Conservation (phyloP, 495 filamentous ascomycete genomes). For the Neurospora sp. region DNA sequence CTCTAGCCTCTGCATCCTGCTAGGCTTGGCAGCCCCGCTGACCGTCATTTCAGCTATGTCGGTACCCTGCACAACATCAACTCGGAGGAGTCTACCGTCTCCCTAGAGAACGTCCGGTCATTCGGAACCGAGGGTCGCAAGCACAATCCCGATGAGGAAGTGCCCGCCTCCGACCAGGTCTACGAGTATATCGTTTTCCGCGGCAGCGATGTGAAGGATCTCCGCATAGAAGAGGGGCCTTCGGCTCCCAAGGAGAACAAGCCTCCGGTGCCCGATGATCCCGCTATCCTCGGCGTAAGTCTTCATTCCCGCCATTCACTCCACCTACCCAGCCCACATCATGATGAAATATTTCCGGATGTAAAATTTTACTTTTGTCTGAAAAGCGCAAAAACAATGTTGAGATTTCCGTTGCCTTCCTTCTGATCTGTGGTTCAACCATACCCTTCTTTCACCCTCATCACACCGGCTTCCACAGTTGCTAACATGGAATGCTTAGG, state of each 20-base stretch:
- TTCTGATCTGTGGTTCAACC: constrained; percentile 55
- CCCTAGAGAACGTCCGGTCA: constrained; percentile 87
- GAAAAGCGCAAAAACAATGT: constrained; percentile 78
- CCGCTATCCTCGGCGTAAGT: constrained; percentile 96
- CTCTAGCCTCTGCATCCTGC: constrained; percentile 2
- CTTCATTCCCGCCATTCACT: neutral
- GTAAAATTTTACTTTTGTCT: constrained; percentile 63
- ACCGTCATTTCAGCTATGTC: constrained; percentile 58
- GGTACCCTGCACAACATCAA: constrained; percentile 96
- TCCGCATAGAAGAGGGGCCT: constrained; percentile 75
- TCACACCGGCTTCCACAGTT: constrained; percentile 1
- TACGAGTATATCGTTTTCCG: constrained; percentile 99
- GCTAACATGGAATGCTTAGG: constrained; percentile 24
- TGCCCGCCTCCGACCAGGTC: constrained; percentile 67
- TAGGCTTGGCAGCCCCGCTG: constrained; percentile 19
- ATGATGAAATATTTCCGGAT: constrained; percentile 86
- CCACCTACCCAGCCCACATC: constrained; percentile 4
- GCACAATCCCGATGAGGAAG: constrained; percentile 65
- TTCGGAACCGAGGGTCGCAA: constrained; percentile 88
- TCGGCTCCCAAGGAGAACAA: constrained; percentile 55
- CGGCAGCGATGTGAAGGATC: constrained; percentile 96
- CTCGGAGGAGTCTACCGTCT: constrained; percentile 90
- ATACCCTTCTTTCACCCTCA: neutral
- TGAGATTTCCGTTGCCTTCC: constrained; percentile 99
- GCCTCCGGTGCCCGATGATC: constrained; percentile 82